Evolutionary conservation across 2,329 filamentous ascomycete genomes (phyloP).

Genomic region (Arthrobotrys conoides): DNA sequence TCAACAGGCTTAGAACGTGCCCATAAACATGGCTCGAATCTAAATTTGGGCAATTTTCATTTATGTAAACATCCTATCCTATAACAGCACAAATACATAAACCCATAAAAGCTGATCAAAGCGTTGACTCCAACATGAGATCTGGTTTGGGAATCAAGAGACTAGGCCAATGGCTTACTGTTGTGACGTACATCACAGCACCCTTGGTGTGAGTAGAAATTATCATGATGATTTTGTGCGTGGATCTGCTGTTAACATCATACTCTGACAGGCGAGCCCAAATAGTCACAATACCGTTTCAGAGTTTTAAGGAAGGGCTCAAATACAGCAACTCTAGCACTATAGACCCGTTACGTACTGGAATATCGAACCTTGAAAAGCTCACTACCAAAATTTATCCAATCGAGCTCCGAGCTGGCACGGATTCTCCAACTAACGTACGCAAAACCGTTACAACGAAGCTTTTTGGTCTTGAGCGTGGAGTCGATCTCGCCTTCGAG

Average conservation of each 20-base stretch:
- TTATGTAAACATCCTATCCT: too few relatives aligned
- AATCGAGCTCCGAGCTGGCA: background rate
- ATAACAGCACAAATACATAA: too few relatives aligned
- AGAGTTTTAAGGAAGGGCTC: background rate
- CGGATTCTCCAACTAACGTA: background rate
- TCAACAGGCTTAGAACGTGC: too few relatives aligned
- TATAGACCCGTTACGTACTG: background rate
- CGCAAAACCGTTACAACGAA: slow-evolving; percentile 1
- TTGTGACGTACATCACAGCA: background rate
- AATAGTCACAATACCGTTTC: background rate
- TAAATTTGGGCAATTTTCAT: too few relatives aligned
- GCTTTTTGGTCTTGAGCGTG: background rate
- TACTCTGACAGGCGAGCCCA: background rate
- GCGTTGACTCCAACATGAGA: too few relatives aligned
- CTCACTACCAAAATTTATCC: background rate
- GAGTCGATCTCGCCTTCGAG: background rate
- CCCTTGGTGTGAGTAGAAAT: background rate
- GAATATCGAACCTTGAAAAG: background rate
- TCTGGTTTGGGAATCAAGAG: too few relatives aligned
- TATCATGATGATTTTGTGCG: background rate
- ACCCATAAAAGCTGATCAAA: too few relatives aligned
- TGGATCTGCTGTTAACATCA: too few relatives aligned
- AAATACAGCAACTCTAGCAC: background rate
- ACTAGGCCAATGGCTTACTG: background rate
- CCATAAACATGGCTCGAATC: too few relatives aligned